Evolutionary conservation across 495 filamentous ascomycete species (phyloP), one percentile per base, ranked within the genome.

Genomic region (Aspergillus conjunctus): DNA sequence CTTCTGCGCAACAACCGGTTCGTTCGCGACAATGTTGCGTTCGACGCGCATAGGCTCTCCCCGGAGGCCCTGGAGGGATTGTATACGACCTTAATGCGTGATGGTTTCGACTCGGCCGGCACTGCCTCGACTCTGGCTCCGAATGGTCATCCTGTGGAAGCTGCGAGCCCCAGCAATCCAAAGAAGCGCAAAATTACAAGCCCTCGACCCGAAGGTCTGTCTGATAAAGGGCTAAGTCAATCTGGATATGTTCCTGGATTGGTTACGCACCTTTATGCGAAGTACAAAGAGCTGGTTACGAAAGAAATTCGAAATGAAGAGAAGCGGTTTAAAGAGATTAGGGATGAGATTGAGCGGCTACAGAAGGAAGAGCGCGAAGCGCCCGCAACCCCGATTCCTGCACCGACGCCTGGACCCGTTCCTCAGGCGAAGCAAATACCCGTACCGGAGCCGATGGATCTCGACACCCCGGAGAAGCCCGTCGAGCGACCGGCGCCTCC

Each of bases 31-130:
- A 83, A 83, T 68, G 81, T 82, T 48, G 81, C 81, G 5, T 93
- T 87, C 73, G 86, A 96, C 77, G 80, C 81, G 52, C 81, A 81
- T 60, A 86, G 91, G 52, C 76, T 98, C 66, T 87, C 79, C 48
- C 87, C 91, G 6, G 91, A 95, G 70, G 82, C 91, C 15, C 76
- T 98, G 54, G 85, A 88, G 64, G 83, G 89, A 53, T 81, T 91
- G 50, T 97, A 93, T 72, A 75, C 90, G 67, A 83, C 83, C 18
- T 74, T 94, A 33, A 68, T 97, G 66, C 85, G 85, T 59, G 90
- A 97, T 68, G 91, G 93, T 61, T 78, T 86, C 4, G 75, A 74
- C 45, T 62, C 67, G 9, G 56, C 70, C 1, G 51, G 53, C n/a
- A 39, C 54, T 15, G 32, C 45, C 37, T 32, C 65, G 15, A 52